These are phyloP conservation scores for Coemansia umbellata DNA, from an alignment of 192 early-diverging fungal genomes.

Conservation along the genomic window DNA sequence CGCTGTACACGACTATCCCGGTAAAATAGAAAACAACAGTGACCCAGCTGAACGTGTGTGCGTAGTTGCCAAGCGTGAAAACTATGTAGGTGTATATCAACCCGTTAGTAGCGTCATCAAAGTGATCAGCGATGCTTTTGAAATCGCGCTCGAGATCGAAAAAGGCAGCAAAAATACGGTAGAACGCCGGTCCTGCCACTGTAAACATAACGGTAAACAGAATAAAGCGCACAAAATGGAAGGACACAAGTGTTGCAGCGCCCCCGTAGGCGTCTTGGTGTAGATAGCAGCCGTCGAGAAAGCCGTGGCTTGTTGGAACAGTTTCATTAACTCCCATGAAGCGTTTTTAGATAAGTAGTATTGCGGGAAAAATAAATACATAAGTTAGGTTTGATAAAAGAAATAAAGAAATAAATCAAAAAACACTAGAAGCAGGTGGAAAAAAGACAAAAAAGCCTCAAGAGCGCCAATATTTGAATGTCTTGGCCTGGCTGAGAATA, in stretches of 20 bases:
- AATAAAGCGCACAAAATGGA: slow-evolving; percentile 28
- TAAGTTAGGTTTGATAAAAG: too few relatives aligned
- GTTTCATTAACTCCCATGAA: neutral
- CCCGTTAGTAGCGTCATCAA: slow-evolving; percentile 57
- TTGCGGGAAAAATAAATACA: neutral
- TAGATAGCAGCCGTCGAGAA: slow-evolving; percentile 42
- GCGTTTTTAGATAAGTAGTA: neutral
- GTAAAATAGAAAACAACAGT: slow-evolving; percentile 43
- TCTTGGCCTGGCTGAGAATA: too few relatives aligned
- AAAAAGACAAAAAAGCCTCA: neutral
- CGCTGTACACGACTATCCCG: slow-evolving; percentile 52
- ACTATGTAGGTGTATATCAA: slow-evolving; percentile 62
- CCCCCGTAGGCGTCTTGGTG: slow-evolving; percentile 22
- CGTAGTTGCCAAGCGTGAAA: slow-evolving; percentile 75
- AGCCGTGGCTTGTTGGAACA: slow-evolving; percentile 13
- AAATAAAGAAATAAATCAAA: too few relatives aligned
- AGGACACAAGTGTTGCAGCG: slow-evolving; percentile 45
- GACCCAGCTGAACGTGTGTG: slow-evolving; percentile 59
- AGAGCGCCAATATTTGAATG: too few relatives aligned
- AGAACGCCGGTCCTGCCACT: slow-evolving; percentile 46
- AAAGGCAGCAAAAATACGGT: slow-evolving; percentile 56
- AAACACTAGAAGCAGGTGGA: neutral
- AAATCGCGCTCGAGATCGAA: slow-evolving; percentile 65
- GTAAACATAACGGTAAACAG: slow-evolving; percentile 37
- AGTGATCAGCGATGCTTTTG: slow-evolving; percentile 63